Conservation (phyloP, 2,329 filamentous ascomycete species). For the Mycosphaerella arachidis region DNA sequence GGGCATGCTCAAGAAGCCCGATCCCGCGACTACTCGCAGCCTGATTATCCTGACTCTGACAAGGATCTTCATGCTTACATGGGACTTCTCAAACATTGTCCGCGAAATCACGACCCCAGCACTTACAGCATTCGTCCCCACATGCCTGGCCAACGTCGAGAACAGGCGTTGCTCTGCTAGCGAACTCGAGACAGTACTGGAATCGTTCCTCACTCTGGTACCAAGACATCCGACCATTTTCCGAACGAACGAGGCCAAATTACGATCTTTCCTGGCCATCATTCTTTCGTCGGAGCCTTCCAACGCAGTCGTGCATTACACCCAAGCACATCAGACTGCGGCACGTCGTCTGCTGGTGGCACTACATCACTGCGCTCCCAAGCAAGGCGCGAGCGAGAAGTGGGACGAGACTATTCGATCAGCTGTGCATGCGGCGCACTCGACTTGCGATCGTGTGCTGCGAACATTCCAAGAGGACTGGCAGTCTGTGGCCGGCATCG, state of each 20-base stretch:
- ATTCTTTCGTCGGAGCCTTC: constrained; percentile 33
- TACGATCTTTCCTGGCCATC: constrained; percentile 37
- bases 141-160: constrained; percentile 62
- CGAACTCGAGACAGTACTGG: constrained; percentile 61
- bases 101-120: constrained; percentile 84
- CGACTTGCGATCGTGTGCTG: constrained; percentile 70
- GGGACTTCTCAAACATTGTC: constrained; percentile 75
- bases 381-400: constrained; percentile 70
- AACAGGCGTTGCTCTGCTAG: constrained; percentile 32
- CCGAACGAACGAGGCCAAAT: constrained; percentile 67
- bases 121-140: constrained; percentile 67
- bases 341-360: constrained; percentile 64
- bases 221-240: constrained; percentile 80
- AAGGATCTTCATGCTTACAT: constrained; percentile 77
- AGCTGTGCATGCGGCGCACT: constrained; percentile 41
- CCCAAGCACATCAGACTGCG: constrained; percentile 34
- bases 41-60: constrained; percentile 72
- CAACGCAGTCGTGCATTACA: constrained; percentile 14
- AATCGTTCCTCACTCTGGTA: constrained; percentile 66
- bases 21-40: constrained; percentile 69
- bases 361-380: constrained; percentile 76
- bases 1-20: constrained; percentile 72
- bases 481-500: constrained; percentile 57
- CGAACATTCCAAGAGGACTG: constrained; percentile 76
- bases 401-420: constrained; percentile 63